Evolutionary conservation across 2,329 filamentous ascomycete genomes (phyloP).

Genomic region (Metarhizium humberi): DNA sequence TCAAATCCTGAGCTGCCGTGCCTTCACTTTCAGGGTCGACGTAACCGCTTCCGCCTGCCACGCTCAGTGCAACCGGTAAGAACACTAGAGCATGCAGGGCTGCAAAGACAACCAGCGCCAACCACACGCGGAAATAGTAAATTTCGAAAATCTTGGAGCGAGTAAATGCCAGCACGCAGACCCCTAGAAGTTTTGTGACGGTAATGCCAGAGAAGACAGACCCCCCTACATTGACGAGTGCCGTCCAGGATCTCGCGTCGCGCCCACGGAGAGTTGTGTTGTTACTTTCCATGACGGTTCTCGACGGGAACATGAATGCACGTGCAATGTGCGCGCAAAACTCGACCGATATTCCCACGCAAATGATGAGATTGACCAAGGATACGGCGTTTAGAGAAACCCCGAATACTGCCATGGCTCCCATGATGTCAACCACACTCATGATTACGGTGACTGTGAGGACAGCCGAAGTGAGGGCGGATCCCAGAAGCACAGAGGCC

Average conservation of each 20-base stretch:
- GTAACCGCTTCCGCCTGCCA: constrained; percentile 81
- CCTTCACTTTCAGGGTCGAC: constrained; percentile 80
- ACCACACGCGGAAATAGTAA: constrained; percentile 97
- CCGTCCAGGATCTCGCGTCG: constrained; percentile 84
- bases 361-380: constrained; percentile 93
- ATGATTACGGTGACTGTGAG: constrained; percentile 84
- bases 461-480: constrained; percentile 68
- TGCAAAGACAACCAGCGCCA: constrained; percentile 82
- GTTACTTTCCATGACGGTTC: constrained; percentile 67
- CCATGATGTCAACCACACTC: constrained; percentile 90
- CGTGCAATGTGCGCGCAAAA: constrained; percentile 96
- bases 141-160: constrained; percentile 98
- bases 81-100: constrained; percentile 84
- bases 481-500: constrained; percentile 73
- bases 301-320: constrained; percentile 89
- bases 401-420: constrained; percentile 80
- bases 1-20: constrained; percentile 81
- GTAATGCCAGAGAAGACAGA: constrained; percentile 96
- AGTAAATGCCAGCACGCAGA: constrained; percentile 87
- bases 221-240: constrained; percentile 87
- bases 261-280: constrained; percentile 69
- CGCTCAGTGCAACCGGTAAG: constrained; percentile 77
- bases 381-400: constrained; percentile 93
- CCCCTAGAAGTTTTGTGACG: constrained; percentile 86
- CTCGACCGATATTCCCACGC: constrained; percentile 91